These are phyloP conservation scores for Fusarium phyllophilum DNA, from an alignment of 2,329 filamentous ascomycete genomes.

Conservation along the genomic window DNA sequence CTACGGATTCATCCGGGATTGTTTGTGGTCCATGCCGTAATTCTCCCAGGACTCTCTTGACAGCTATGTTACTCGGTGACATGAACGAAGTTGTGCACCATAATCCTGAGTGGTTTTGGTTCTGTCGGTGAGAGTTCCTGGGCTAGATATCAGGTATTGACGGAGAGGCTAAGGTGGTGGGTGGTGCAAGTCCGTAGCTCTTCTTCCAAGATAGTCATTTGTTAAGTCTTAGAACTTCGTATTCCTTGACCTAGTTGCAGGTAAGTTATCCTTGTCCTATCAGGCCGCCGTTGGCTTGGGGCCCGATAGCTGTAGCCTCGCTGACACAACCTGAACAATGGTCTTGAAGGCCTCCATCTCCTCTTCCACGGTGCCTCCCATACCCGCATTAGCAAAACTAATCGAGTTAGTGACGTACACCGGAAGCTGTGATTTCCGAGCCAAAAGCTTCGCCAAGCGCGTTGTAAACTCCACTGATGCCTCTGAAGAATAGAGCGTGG, in stretches of 20 bases:
- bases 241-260: background rate
- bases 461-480: constrained; percentile 87
- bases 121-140: background rate
- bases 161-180: background rate
- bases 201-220: background rate
- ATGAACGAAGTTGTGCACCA: constrained; percentile 7
- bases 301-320: constrained; percentile 41
- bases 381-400: constrained; percentile 76
- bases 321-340: constrained; percentile 73
- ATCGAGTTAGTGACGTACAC: constrained; percentile 94
- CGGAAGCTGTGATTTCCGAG: constrained; percentile 75
- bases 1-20: constrained; percentile 24
- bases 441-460: constrained; percentile 83
- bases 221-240: background rate
- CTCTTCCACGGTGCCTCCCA: constrained; percentile 87
- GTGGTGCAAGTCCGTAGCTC: background rate
- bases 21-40: constrained; percentile 30
- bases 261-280: background rate
- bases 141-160: background rate
- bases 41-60: constrained; percentile 31
- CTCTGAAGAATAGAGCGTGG: constrained; percentile 80
- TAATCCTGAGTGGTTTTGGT: background rate
- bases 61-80: constrained; percentile 16
- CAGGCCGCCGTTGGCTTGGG: constrained; percentile 8
- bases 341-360: constrained; percentile 89